Conservation (phyloP, 768 basidiomycete genomes). For the Mycena kentingensis region DNA sequence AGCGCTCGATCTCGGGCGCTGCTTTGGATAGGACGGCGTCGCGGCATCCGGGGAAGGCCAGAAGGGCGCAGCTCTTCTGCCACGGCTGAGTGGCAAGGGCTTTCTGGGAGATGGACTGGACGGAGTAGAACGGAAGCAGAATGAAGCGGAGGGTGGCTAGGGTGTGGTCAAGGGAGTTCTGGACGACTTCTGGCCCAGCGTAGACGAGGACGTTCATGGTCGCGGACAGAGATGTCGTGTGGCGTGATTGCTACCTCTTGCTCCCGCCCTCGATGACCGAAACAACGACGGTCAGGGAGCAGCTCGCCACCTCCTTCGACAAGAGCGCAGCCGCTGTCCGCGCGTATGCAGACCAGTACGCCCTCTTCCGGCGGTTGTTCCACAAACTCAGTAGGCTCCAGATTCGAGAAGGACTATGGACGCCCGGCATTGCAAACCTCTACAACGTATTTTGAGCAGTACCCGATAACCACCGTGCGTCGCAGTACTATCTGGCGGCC, state of each 20-base stretch:
- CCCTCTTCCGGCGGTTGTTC: neutral
- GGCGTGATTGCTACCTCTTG: too few relatives aligned
- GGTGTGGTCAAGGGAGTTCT: constrained; percentile 45
- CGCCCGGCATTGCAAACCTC: constrained; percentile 40
- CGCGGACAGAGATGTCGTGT: constrained; percentile 17
- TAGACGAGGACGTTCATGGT: constrained; percentile 79
- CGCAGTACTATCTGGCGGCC: neutral
- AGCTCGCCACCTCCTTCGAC: constrained; percentile 37
- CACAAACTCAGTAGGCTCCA: constrained; percentile 20
- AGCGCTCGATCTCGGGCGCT: constrained; percentile 53
- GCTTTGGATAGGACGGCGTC: constrained; percentile 43
- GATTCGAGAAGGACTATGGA: constrained; percentile 47
- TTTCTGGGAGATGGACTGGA: constrained; percentile 65
- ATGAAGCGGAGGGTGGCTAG: constrained; percentile 52
- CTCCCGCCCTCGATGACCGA: constrained; percentile 18
- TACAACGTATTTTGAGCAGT: constrained; percentile 35
- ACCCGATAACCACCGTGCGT: constrained; percentile 38
- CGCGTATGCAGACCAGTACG: constrained; percentile 38
- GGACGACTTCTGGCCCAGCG: constrained; percentile 59
- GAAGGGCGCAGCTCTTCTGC: constrained; percentile 70
- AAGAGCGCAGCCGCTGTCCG: constrained; percentile 39
- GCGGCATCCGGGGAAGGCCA: constrained; percentile 73
- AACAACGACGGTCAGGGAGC: constrained; percentile 25
- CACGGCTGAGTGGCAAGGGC: constrained; percentile 73
- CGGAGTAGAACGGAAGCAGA: constrained; percentile 74